Evolutionary conservation across 2,329 filamentous ascomycete species (phyloP).

Genomic region (Penicillium sp.): DNA sequence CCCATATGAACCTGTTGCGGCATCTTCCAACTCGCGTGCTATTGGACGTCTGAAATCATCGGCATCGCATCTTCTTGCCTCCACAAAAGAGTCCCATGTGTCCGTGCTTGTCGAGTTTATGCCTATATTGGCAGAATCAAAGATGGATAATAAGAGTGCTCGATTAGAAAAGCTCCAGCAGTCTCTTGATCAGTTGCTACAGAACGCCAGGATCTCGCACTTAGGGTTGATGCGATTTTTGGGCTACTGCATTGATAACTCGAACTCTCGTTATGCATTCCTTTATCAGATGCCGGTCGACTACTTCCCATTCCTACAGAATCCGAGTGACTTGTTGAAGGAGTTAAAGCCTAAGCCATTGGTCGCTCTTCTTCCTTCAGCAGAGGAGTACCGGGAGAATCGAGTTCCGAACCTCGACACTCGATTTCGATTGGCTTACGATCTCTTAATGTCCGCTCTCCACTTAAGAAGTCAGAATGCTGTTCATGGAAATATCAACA

Average conservation of each 20-base stretch:
- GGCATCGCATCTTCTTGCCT: conserved; percentile 34
- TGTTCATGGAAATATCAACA: conserved; percentile 63
- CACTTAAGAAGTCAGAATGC: conserved; percentile 57
- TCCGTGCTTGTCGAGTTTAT: conserved; percentile 44
- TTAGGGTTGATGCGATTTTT: conserved; percentile 45
- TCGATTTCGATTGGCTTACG: conserved; percentile 60
- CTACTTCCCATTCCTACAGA: conserved; percentile 44
- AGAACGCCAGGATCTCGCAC: conserved; percentile 43
- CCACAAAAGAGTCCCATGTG: conserved; percentile 36
- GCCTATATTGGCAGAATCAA: conserved; percentile 40
- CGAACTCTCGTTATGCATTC: conserved; percentile 57
- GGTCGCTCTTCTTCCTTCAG: conserved; percentile 43
- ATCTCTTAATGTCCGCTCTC: conserved; percentile 56
- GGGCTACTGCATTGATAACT: conserved; percentile 57
- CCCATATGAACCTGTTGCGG: conserved; percentile 44
- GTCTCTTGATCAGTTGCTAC: conserved; percentile 41
- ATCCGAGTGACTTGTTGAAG: conserved; percentile 38
- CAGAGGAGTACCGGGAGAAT: conserved; percentile 39
- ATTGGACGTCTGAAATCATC: conserved; percentile 42
- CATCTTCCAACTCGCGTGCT: conserved; percentile 42
- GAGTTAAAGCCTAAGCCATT: conserved; percentile 42
- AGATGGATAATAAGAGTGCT: conserved; percentile 21
- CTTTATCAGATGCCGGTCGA: conserved; percentile 59
- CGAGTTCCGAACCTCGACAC: conserved; percentile 58
- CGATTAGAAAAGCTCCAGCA: conserved; percentile 39